Percentiles rank a stretch among this genome's conserved stretches.
Conservation (phyloP, 495 filamentous ascomycete species). For the Podospora pseudocomata region DNA sequence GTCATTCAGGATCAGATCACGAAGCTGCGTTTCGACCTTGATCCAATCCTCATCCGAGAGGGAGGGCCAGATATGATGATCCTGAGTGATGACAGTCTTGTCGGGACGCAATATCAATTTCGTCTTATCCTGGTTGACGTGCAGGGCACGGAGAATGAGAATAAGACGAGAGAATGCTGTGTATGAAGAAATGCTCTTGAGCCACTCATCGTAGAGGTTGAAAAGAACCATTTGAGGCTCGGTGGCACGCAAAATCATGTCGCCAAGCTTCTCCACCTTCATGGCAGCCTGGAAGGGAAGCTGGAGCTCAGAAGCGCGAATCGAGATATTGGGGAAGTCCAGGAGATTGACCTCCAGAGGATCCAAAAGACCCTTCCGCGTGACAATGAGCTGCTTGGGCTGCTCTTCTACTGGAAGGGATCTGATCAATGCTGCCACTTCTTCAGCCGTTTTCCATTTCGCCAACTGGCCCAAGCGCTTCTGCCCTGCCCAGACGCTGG, state of each 20-base stretch:
- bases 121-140: constrained; percentile 98
- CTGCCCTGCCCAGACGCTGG: constrained; percentile 98
- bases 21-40: constrained; percentile 93
- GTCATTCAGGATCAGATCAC: constrained; percentile 95
- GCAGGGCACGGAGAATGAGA: constrained; percentile 89
- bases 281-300: constrained; percentile 99
- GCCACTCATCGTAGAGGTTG: constrained; percentile 99
- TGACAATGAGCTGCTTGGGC: constrained; percentile 98
- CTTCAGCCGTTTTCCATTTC: constrained; percentile 99
- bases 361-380: constrained; percentile 93
- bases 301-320: constrained; percentile 95
- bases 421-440: constrained; percentile 96
- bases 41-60: constrained; percentile 97
- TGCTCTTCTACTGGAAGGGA: constrained; percentile 98
- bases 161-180: constrained; percentile 97
- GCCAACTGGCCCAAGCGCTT: constrained; percentile 98
- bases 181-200: constrained; percentile 97
- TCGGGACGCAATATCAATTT: constrained; percentile 96
- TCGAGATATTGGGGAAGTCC: constrained; percentile 99
- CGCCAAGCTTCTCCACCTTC: constrained; percentile 98
- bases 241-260: constrained; percentile 97
- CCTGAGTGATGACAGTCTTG: constrained; percentile 96
- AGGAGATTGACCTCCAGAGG: constrained; percentile 95
- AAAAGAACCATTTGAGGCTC: constrained; percentile 99
- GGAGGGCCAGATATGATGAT: constrained; percentile 98